Evolutionary conservation across 495 filamentous ascomycete species (phyloP), one percentile per base, ranked within the genome.

Genomic region (Clavariopsis aquatica): DNA sequence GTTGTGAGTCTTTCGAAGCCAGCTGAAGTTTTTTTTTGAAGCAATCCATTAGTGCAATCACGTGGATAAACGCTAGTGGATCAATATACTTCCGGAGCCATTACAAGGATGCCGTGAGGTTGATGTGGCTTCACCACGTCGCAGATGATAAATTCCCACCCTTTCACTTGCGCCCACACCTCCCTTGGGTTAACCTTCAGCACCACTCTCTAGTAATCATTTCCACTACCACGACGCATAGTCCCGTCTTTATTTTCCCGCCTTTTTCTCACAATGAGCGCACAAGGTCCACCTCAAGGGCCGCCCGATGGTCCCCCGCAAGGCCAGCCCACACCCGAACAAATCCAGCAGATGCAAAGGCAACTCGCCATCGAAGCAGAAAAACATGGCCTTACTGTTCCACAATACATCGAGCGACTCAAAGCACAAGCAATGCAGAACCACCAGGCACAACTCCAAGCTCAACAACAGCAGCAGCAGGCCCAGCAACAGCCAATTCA

Each of bases 271-370:
- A 22, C 26, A 2, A 64, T 57, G 51, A 64, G 36, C 51, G 19
- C 41, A 27, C 41, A 63, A 47, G 5, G 22, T 19, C 20, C 34
- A 12, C 60, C 51, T 12, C 34, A 53, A 15, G 65, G 45, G 27
- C 53, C 45, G 13, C 63, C 68, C 13, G 49, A 52, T 27, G 62
- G 62, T 12, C 55, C 57, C 6, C 60, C 65, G 47, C 53, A 49
- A 19, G 83, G 28, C 85, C 86, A 87, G 79, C 90, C 90, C n/a
- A 81, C 85, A 23, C 91, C 91, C 62, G 87, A 96, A 78, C 91
- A 96, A 79, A 87, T 96, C 63, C 83, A 82, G 26, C 80, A 80
- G 22, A 93, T 96, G 84, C 91, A 95, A 73, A 84, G 87, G 71
- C 90, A 94, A 77, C 79, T 96, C 65, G 89, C 88, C 49, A 82